Evolutionary conservation across 1,284 basidiomycete species (phyloP).

Genomic region (Irpex sp.): DNA sequence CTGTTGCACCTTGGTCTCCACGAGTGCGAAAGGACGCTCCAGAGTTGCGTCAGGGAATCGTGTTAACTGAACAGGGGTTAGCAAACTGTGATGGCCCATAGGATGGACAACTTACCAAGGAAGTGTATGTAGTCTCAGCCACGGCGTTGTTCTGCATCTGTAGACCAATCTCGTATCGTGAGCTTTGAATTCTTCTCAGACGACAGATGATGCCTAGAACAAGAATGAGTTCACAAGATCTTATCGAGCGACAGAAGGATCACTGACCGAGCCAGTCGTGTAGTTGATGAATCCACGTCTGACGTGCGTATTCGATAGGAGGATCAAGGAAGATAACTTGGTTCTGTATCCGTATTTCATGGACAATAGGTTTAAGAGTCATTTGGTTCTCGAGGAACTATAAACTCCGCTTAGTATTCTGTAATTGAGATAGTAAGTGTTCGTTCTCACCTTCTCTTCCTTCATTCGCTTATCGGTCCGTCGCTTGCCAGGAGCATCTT

Average conservation of each 20-base stretch:
- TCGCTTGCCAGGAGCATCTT: slow-evolving; percentile 57
- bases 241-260: background rate
- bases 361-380: slow-evolving; percentile 77
- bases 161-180: slow-evolving; percentile 92
- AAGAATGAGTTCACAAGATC: background rate
- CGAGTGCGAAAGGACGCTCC: slow-evolving; percentile 77
- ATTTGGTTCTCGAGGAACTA: slow-evolving; percentile 67
- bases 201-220: slow-evolving; percentile 78
- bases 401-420: too few relatives aligned
- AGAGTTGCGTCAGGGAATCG: slow-evolving; percentile 73
- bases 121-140: slow-evolving; percentile 76
- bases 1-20: slow-evolving; percentile 85
- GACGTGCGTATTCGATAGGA: slow-evolving; percentile 90
- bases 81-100: background rate
- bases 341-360: slow-evolving; percentile 96
- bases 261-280: slow-evolving; percentile 82
- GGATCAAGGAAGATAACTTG: slow-evolving; percentile 99
- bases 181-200: slow-evolving; percentile 84
- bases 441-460: slow-evolving; percentile 60
- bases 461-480: slow-evolving; percentile 59
- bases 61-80: slow-evolving; percentile 50
- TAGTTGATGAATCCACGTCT: slow-evolving; percentile 87
- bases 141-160: slow-evolving; percentile 68
- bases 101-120: slow-evolving; percentile 53
- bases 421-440: background rate